Conservation (phyloP, 305 asterid species). For the Fraxinus baroniana region DNA sequence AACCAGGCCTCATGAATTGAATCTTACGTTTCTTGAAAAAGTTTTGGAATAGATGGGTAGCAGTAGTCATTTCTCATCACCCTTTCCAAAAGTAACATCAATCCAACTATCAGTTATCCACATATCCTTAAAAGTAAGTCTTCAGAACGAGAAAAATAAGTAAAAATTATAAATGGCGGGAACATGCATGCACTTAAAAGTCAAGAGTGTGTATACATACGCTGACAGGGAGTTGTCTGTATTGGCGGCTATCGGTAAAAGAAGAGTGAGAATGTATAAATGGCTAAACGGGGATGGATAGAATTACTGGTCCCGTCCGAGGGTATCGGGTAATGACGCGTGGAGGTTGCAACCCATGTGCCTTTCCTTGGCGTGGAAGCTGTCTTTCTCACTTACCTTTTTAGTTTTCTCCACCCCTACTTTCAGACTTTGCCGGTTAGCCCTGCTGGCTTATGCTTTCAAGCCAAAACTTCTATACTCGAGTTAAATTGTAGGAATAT, state of each 20-base stretch:
- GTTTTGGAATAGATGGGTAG: background rate
- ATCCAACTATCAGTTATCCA: background rate
- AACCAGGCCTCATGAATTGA: background rate
- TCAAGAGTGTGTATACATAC: background rate
- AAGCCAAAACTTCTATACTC: background rate
- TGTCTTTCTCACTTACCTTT: background rate
- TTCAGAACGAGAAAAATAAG: background rate
- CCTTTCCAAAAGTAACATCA: background rate
- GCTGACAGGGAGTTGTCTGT: background rate
- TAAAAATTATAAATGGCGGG: background rate
- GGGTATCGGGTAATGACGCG: conserved; percentile 28
- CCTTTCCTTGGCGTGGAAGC: conserved; percentile 26
- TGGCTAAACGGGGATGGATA: conserved; percentile 1
- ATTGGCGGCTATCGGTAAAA: conserved; percentile 19
- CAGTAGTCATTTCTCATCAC: background rate
- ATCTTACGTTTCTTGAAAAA: background rate
- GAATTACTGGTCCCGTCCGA: conserved; percentile 10
- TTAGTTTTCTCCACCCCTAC: background rate
- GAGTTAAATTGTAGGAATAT: background rate
- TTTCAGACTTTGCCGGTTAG: background rate
- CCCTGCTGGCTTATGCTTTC: background rate
- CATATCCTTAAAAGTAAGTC: background rate
- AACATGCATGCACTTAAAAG: background rate
- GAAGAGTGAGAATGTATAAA: background rate
- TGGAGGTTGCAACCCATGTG: conserved; percentile 29